Evolutionary conservation across 202 grass and related monocot species (phyloP).

Genomic region (Musa balbisiana): DNA sequence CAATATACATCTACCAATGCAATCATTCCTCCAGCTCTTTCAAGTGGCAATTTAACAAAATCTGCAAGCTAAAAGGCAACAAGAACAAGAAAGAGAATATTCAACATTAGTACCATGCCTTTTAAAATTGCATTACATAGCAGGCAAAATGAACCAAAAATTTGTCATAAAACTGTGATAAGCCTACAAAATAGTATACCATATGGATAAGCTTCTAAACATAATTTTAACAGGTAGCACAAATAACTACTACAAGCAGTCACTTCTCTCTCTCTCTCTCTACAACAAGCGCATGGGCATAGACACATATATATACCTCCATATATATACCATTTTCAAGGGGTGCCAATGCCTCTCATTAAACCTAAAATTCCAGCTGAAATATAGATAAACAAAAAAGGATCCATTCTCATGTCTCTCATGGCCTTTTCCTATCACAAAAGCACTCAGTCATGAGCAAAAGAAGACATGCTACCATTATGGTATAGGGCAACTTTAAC

Average conservation of each 20-base stretch:
- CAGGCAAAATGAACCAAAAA: background rate
- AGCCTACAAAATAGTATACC: too few species aligned
- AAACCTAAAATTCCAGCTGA: background rate
- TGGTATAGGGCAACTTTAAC: too few species aligned
- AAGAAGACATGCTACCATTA: background rate
- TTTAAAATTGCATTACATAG: background rate
- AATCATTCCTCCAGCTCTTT: constrained; percentile 93
- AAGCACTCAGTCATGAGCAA: background rate
- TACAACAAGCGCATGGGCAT: background rate
- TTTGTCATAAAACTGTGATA: background rate
- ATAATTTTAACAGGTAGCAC: too few species aligned
- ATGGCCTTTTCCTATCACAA: background rate
- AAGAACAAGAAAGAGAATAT: constrained; percentile 19
- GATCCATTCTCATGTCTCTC: background rate
- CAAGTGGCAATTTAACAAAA: constrained; percentile 77
- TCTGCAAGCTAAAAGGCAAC: constrained; percentile 57
- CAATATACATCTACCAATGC: constrained; percentile 89
- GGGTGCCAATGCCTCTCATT: background rate
- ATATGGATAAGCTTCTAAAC: too few species aligned
- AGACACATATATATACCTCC: background rate
- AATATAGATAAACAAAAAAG: background rate
- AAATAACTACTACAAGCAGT: too few species aligned
- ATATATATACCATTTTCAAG: too few species aligned
- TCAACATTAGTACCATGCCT: background rate
- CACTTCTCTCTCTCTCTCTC: too few species aligned